These are phyloP conservation scores for Aspergillus phoenicis DNA, from an alignment of 2,329 filamentous ascomycete species.

Conservation along the genomic window DNA sequence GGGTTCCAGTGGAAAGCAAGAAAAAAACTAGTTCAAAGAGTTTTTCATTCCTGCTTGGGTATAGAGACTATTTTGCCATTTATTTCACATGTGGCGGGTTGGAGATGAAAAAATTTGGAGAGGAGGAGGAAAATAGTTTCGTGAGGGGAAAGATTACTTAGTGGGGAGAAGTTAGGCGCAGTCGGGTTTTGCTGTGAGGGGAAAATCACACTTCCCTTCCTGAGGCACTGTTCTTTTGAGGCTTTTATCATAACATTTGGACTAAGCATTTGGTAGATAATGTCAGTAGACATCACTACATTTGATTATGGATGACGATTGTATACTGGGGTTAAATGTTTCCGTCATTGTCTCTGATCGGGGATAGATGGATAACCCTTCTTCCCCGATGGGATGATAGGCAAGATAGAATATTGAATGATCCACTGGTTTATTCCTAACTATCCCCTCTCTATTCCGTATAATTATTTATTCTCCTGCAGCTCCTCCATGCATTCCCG, in stretches of 20 bases:
- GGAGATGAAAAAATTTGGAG: conserved; percentile 7
- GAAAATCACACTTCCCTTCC: background rate
- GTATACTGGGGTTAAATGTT: too few species aligned
- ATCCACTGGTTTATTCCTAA: background rate
- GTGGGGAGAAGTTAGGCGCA: conserved; percentile 21
- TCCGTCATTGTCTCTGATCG: background rate
- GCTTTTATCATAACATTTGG: background rate
- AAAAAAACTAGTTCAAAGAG: background rate
- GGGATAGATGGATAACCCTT: background rate
- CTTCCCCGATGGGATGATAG: background rate
- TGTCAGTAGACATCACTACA: background rate
- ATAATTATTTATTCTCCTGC: background rate
- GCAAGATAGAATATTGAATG: background rate
- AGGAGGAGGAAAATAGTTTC: background rate
- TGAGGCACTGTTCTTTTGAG: background rate
- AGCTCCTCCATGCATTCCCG: background rate
- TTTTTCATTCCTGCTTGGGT: background rate
- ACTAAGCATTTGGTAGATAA: background rate
- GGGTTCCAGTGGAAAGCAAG: background rate
- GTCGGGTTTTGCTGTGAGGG: conserved; percentile 5
- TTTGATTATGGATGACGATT: background rate
- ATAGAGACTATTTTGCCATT: background rate
- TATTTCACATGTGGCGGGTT: background rate
- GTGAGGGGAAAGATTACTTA: conserved; percentile 18
- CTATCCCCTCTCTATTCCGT: too few species aligned